These are phyloP conservation scores for Fusarium tuaranense DNA, from an alignment of 2,329 filamentous ascomycete genomes.

Conservation along the genomic window DNA sequence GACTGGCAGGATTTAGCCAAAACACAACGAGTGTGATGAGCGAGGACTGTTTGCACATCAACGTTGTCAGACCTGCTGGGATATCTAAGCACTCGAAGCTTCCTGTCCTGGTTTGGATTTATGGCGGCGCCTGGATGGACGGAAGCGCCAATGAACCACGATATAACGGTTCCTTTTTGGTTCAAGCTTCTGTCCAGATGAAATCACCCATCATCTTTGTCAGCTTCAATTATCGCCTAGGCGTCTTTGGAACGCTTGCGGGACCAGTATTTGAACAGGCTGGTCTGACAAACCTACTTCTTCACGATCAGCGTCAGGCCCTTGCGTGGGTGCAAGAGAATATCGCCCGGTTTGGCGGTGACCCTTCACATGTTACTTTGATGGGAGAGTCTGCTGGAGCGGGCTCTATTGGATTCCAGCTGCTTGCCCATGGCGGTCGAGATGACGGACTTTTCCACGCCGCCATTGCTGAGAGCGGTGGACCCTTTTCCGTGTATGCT, in stretches of 20 bases:
- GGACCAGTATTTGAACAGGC: neutral
- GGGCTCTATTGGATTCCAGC: neutral
- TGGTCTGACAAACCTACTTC: neutral
- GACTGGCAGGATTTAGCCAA: neutral
- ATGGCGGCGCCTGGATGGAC: neutral
- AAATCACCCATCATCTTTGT: neutral
- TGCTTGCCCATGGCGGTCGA: neutral
- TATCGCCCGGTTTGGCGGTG: neutral
- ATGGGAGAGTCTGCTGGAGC: neutral
- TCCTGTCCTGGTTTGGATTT: neutral
- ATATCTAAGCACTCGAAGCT: neutral
- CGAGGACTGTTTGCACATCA: neutral
- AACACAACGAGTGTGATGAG: neutral
- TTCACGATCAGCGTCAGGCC: neutral
- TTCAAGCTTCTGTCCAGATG: neutral
- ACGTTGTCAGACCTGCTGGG: neutral
- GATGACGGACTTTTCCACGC: neutral
- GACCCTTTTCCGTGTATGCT: neutral
- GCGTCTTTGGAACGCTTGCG: neutral
- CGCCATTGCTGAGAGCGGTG: neutral
- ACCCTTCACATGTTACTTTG: neutral
- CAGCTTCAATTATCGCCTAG: neutral
- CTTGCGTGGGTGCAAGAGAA: neutral
- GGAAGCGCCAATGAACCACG: neutral
- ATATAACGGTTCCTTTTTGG: neutral